phyloP scores from a whole-genome alignment of 1,139 yeast genomes.

The Suhomyces yuchorum region DNA sequence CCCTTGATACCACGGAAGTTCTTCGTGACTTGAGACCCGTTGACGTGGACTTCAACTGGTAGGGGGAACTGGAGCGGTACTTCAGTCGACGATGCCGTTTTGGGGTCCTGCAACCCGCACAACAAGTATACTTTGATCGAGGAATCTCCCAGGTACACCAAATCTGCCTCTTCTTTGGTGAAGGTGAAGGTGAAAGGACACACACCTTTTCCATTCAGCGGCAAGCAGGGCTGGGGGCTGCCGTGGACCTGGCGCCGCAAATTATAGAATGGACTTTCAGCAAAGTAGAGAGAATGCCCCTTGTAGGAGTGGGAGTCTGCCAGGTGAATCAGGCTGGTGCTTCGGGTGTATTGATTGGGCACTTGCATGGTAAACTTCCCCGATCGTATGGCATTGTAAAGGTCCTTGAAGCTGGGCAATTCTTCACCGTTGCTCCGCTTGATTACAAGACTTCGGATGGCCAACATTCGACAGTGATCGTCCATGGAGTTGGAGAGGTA shows the following conservation, averaged over 20 bases:
- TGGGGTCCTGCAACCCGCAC: constrained; percentile 43
- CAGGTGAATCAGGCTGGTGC: constrained; percentile 11
- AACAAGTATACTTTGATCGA: constrained; percentile 43
- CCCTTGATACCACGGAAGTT: constrained; percentile 63
- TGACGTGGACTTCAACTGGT: constrained; percentile 58
- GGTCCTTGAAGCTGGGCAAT: constrained; percentile 40
- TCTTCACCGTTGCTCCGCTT: constrained; percentile 35
- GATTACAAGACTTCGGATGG: constrained; percentile 45
- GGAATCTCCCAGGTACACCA: constrained; percentile 27
- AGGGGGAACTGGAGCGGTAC: constrained; percentile 57
- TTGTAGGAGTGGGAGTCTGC: constrained; percentile 24
- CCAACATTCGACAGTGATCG: constrained; percentile 45
- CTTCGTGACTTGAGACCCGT: constrained; percentile 47
- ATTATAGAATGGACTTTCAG: constrained; percentile 54
- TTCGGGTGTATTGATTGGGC: constrained; percentile 10
- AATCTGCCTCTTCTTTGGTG: constrained; percentile 36
- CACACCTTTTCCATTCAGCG: constrained; percentile 41
- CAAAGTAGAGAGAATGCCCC: constrained; percentile 47
- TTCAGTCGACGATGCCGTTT: constrained; percentile 31
- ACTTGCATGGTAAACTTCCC: constrained; percentile 15
- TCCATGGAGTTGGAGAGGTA: constrained; percentile 37
- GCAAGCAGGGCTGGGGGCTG: constrained; percentile 44
- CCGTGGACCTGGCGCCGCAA: constrained; percentile 47
- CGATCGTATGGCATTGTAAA: constrained; percentile 26
- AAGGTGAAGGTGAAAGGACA: constrained; percentile 43